Evolutionary conservation across 306 rosid genomes (phyloP).

Genomic region (Crotalaria pallida): DNA sequence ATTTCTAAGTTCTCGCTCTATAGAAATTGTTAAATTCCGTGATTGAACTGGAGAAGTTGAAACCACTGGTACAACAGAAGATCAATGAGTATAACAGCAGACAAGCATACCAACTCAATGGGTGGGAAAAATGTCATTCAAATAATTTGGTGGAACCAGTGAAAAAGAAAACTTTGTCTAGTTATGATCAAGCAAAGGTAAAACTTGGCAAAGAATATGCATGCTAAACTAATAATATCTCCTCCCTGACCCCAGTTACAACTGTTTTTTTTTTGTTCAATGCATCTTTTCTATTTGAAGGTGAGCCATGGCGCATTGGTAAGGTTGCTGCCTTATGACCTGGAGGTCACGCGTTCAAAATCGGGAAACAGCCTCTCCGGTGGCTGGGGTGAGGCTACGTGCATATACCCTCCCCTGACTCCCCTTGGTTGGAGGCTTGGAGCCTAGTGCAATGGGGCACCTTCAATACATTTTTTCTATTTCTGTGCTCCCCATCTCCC

Average conservation of each 20-base stretch:
- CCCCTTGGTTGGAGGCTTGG: no score
- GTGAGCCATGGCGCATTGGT: no score
- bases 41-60: conserved; percentile 69
- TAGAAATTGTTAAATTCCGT: conserved; percentile 59
- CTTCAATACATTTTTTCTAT: not conserved
- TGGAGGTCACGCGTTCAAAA: no score
- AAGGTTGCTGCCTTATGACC: no score
- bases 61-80: conserved; percentile 73
- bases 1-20: conserved; percentile 25
- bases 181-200: conserved; percentile 44
- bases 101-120: conserved; percentile 33
- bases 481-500: not conserved
- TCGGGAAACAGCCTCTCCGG: no score
- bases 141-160: conserved; percentile 38
- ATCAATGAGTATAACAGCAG: conserved; percentile 46
- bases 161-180: conserved; percentile 34
- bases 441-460: no score
- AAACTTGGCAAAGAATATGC: not conserved
- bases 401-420: no score
- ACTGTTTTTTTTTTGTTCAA: not conserved
- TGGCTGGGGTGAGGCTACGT: no score
- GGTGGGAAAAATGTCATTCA: conserved; percentile 38
- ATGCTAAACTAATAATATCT: not conserved
- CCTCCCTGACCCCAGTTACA: not conserved
- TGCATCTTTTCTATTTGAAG: not conserved